phyloP scores from a whole-genome alignment of 495 filamentous ascomycete genomes.

The Daldinia caldariorum region DNA sequence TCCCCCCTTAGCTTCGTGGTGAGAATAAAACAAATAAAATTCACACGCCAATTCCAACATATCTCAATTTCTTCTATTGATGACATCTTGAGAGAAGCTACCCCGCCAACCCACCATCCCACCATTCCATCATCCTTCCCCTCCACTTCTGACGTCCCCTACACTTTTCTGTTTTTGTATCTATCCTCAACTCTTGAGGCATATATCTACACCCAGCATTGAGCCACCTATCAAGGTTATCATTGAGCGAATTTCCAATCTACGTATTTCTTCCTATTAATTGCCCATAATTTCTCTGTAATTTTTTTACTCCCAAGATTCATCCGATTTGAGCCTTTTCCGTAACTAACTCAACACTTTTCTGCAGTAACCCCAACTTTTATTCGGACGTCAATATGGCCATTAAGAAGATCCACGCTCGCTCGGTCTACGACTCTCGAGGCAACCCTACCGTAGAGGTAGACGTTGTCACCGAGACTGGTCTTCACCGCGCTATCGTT shows the following conservation, averaged over 20 bases:
- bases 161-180: constrained; percentile 30
- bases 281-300: constrained; percentile 9
- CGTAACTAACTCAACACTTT: constrained; percentile 30
- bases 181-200: constrained; percentile 35
- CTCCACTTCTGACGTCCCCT: constrained; percentile 32
- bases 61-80: constrained; percentile 24
- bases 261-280: constrained; percentile 16
- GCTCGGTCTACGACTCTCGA: constrained; percentile 99
- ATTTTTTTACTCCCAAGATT: constrained; percentile 3
- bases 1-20: no score
- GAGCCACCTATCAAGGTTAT: constrained; percentile 22
- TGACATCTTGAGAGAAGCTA: constrained; percentile 34
- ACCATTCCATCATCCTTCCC: constrained; percentile 3
- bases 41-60: neutral
- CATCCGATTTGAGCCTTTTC: constrained; percentile 10
- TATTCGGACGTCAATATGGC: constrained; percentile 70
- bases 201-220: constrained; percentile 38
- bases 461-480: constrained; percentile 94
- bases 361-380: constrained; percentile 19
- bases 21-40: neutral
- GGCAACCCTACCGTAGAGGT: constrained; percentile 95
- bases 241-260: constrained; percentile 39
- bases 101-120: constrained; percentile 46
- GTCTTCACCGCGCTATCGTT: constrained; percentile 98
- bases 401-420: constrained; percentile 98